Base-by-base conservation (phyloP, 768 basidiomycete species). In the Macrolepiota fuliginosa region DNA sequence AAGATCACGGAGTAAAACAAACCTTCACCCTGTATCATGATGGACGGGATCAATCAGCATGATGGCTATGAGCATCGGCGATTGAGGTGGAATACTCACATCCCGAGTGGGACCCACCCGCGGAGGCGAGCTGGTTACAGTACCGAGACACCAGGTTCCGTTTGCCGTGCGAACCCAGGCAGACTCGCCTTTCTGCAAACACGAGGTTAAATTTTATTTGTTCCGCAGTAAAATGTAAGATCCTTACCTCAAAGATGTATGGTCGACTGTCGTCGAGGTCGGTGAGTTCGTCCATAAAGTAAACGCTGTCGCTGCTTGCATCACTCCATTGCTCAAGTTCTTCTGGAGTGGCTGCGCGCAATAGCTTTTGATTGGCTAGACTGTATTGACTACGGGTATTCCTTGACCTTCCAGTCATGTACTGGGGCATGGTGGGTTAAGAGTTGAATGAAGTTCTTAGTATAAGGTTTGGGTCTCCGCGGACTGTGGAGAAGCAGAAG, bases 1-100 rank as follows among this genome's bases (percentile, higher is more conserved):
- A 82, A 87, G 52, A 79, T 70, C 35, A 83, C 85, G 15, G 80
- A 80, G 70, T 83, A 89, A 64, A 79, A 84, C 22, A 85, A 69
- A 24, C 83, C 83, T 32, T 80, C 72, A 45, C 76, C 73, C 82
- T 86, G 54, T 60, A 32, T 32, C 29, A 32, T 56, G 51, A 35
- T 45, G 37, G 11, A 27, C 22, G 10, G 29, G 37, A 54, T 45
- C 54, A 45, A 69, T 65, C 56, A 64, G 60, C 58, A 64, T 61
- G 50, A 54, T 58, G 40, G 36, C 36, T 13, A 17, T 17, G 13
- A 36, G 25, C 46, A 36, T 54, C 29, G 35, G 56, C 9, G 27
- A 62, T 40, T 24, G 35, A 36, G 1, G 50, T 61, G 42, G 12
- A 49, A 37, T 32, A 64, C 76, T 70, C 69, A 85, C 85, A 68